phyloP scores from a whole-genome alignment of 2,329 filamentous ascomycete species.

The Penicillium crustosum region DNA sequence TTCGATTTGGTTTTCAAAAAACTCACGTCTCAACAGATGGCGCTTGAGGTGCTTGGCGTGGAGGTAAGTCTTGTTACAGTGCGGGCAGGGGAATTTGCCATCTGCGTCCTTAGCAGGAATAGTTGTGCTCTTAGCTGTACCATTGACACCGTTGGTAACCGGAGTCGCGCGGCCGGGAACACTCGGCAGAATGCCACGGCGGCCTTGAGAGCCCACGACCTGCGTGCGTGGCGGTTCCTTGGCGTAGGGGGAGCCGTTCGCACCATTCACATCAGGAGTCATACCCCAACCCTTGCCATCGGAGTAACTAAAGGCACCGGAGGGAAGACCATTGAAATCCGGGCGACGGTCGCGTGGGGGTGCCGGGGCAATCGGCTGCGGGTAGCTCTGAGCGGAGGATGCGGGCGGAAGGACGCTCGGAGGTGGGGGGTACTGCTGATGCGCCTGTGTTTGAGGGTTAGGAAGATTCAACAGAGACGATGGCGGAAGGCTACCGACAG shows the following conservation, averaged over 20 bases:
- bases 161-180: constrained; percentile 82
- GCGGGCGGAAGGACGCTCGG: constrained; percentile 64
- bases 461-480: constrained; percentile 45
- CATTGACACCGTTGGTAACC: constrained; percentile 61
- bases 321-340: constrained; percentile 68
- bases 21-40: constrained; percentile 90
- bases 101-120: constrained; percentile 95
- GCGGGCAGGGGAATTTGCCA: constrained; percentile 95
- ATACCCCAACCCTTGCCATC: constrained; percentile 53
- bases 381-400: constrained; percentile 66
- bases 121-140: constrained; percentile 71
- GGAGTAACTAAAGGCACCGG: constrained; percentile 62
- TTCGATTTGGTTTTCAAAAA: constrained; percentile 32
- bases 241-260: constrained; percentile 41
- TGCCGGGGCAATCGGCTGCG: constrained; percentile 73
- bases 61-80: constrained; percentile 97
- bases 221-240: constrained; percentile 62
- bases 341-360: constrained; percentile 53
- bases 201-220: constrained; percentile 91
- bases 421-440: constrained; percentile 43
- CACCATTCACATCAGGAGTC: constrained; percentile 41
- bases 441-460: constrained; percentile 39
- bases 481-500: constrained; percentile 44
- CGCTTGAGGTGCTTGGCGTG: constrained; percentile 97
- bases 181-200: constrained; percentile 86